Conservation (phyloP, 1,284 basidiomycete species). For the Ustilago shanxiensis region DNA sequence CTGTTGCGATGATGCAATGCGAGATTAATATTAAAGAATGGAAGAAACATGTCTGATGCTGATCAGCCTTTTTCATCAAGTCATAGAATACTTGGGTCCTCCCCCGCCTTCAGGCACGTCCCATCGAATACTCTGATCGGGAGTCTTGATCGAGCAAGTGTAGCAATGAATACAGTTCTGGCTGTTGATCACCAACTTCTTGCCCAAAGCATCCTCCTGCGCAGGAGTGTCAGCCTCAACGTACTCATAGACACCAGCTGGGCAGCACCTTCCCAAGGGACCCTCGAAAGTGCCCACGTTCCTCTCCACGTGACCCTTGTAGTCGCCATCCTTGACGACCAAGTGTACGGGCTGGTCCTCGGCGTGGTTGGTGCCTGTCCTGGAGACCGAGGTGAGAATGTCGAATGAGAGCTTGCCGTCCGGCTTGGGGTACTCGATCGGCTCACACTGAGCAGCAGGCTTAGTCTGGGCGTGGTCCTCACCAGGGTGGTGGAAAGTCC, state of each 20-base stretch:
- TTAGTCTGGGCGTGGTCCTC: slow-evolving; percentile 76
- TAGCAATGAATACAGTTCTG: slow-evolving; percentile 74
- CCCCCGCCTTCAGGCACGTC: slow-evolving; percentile 68
- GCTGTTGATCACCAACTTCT: slow-evolving; percentile 95
- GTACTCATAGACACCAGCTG: slow-evolving; percentile 97
- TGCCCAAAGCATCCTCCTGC: slow-evolving; percentile 76
- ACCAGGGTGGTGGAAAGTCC: slow-evolving; percentile 84
- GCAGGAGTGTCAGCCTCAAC: slow-evolving; percentile 76
- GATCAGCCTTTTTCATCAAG: slow-evolving; percentile 26
- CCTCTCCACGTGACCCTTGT: slow-evolving; percentile 76
- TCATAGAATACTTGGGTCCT: slow-evolving; percentile 68
- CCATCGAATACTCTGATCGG: slow-evolving; percentile 67
- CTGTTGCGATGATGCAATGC: slow-evolving; percentile 13
- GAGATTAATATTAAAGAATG: neutral
- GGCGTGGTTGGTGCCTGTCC: slow-evolving; percentile 95
- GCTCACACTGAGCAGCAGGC: slow-evolving; percentile 75
- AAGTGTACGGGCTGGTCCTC: slow-evolving; percentile 96
- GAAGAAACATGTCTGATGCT: neutral
- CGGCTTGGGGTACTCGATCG: slow-evolving; percentile 90
- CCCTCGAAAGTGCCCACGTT: slow-evolving; percentile 84
- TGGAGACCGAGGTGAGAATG: slow-evolving; percentile 87
- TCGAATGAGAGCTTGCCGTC: slow-evolving; percentile 94
- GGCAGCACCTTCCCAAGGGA: slow-evolving; percentile 88
- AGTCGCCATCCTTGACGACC: slow-evolving; percentile 73
- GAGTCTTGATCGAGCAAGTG: slow-evolving; percentile 69